Evolutionary conservation across 139 green algal species (phyloP), one percentile per base, ranked within the genome.

Genomic region (Closterium sp.): DNA sequence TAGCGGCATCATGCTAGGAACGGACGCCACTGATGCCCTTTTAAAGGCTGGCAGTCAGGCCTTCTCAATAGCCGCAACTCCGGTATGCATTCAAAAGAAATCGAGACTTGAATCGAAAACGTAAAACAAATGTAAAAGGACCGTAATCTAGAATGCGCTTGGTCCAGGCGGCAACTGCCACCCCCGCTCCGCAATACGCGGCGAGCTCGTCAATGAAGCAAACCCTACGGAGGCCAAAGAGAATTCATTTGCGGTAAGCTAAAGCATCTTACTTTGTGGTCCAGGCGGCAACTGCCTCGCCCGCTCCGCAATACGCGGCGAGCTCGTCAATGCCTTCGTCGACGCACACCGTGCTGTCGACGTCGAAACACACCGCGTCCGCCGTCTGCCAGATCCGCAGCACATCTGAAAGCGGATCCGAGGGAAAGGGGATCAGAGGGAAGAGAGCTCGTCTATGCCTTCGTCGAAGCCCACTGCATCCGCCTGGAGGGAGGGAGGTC

Each of bases 301-400:
- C 98, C 2, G 97, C 95, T 2, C 98, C 98, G 6, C 98, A 91
- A 91, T 97, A 99, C 0, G 95, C 97, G 7, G 98, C 98, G 3
- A 99, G 94, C 91, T 99, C 98, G 89, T 99, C 98, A 36, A 99
- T 99, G 28, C 96, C 98, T 91, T 99, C 98, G 90, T 99, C 97
- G 9, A 96, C 90, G 93, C 91, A 98, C 96, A 99, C 97, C 0
- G 98, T 99, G 95, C 95, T 97, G 94, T 99, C 98, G 0, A 99
- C 98, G 90, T 99, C 98, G 91, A 99, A 99, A 90, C 96, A 98
- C 10, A 99, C 96, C 0, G 96, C 97, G 92, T 98, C 94, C 87
- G 93, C 90, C 12, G n/a, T 30, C 3, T 31, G 86, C 91, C 90
- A 93, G 7, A 85, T 55, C 1, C 30, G 30, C 36, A 90, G 83